These are phyloP conservation scores for Aurifilum marmelostoma DNA, from an alignment of 2,329 filamentous ascomycete species.

Conservation along the genomic window DNA sequence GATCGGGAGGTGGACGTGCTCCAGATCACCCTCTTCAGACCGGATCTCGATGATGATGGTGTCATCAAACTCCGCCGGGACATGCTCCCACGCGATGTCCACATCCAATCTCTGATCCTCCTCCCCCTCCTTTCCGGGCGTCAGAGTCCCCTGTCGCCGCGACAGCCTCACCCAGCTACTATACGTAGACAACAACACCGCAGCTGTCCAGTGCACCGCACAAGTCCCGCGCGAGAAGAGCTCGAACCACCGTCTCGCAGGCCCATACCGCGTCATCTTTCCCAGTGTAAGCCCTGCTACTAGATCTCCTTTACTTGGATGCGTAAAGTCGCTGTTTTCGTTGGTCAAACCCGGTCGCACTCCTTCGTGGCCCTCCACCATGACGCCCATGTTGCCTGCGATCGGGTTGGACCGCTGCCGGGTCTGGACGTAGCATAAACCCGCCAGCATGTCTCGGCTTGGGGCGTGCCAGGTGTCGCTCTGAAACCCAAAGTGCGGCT, in stretches of 20 bases:
- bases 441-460: constrained; percentile 57
- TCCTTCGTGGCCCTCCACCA: constrained; percentile 49
- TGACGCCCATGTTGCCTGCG: constrained; percentile 57
- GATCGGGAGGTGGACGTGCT: constrained; percentile 37
- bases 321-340: constrained; percentile 58
- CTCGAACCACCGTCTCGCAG: constrained; percentile 46
- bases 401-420: constrained; percentile 53
- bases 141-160: constrained; percentile 43
- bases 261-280: constrained; percentile 29
- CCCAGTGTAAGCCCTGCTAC: constrained; percentile 34
- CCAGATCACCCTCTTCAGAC: constrained; percentile 43
- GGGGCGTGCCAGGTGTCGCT: constrained; percentile 61
- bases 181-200: constrained; percentile 42
- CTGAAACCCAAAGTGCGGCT: constrained; percentile 55
- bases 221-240: constrained; percentile 47
- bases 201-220: constrained; percentile 47
- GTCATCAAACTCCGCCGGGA: constrained; percentile 39
- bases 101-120: constrained; percentile 50
- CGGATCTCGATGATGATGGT: constrained; percentile 37
- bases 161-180: constrained; percentile 49
- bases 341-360: constrained; percentile 45
- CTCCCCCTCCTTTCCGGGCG: constrained; percentile 42
- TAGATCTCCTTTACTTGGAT: constrained; percentile 43
- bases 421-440: constrained; percentile 56
- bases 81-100: constrained; percentile 49